Evolutionary conservation across 2,329 filamentous ascomycete species (phyloP).

Genomic region (Teratosphaeria pseudoeucalypti): DNA sequence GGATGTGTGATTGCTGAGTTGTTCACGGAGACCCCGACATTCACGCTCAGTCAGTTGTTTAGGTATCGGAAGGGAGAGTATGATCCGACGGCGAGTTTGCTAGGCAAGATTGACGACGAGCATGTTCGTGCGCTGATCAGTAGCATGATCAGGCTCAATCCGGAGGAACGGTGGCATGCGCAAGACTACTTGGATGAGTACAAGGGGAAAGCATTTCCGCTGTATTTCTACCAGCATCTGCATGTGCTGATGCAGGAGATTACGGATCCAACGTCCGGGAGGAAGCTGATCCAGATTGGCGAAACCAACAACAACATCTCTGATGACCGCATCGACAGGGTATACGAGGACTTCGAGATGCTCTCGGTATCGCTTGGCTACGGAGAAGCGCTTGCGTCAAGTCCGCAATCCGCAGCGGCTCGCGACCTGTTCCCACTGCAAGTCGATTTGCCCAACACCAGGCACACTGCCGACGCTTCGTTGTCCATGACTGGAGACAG

Average conservation of each 20-base stretch:
- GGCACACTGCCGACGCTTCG: constrained; percentile 54
- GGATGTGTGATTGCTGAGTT: constrained; percentile 95
- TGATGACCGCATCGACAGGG: constrained; percentile 85
- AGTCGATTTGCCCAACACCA: constrained; percentile 76
- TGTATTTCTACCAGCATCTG: constrained; percentile 94
- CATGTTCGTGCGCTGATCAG: constrained; percentile 80
- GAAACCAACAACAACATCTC: constrained; percentile 69
- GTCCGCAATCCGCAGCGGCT: constrained; percentile 31
- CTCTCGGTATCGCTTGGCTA: constrained; percentile 90
- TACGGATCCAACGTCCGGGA: constrained; percentile 77
- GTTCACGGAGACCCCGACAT: constrained; percentile 91
- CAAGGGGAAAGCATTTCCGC: constrained; percentile 82
- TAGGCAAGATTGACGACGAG: constrained; percentile 78
- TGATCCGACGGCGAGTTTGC: constrained; percentile 68
- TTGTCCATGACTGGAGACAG: constrained; percentile 62
- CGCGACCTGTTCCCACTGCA: constrained; percentile 64
- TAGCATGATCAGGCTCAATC: constrained; percentile 93
- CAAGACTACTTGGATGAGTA: constrained; percentile 91
- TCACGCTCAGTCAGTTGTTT: constrained; percentile 91
- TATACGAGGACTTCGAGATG: constrained; percentile 94
- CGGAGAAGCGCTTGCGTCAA: constrained; percentile 26
- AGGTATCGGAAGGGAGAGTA: constrained; percentile 90
- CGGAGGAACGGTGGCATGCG: constrained; percentile 81
- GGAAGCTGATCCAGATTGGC: constrained; percentile 57
- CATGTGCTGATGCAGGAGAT: constrained; percentile 97